Percentiles rank a stretch among this genome's conserved stretches.
These are phyloP conservation scores for Dacryopinax primogenitus DNA, from an alignment of 768 basidiomycete species.

Conservation along the genomic window DNA sequence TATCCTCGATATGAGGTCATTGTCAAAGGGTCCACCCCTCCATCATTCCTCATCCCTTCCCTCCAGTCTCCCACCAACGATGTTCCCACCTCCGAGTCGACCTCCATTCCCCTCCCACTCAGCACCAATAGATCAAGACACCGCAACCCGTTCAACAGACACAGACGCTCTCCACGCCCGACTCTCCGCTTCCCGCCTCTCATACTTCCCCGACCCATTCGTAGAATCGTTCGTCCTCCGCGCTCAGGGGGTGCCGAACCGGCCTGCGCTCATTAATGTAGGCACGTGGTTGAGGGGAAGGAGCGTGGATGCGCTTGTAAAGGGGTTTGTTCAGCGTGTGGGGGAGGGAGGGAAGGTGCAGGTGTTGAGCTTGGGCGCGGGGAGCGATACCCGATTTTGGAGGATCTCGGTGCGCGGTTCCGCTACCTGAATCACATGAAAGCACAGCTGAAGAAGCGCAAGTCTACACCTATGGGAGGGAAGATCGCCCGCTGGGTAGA, in stretches of 20 bases:
- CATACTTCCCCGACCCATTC: conserved; percentile 72
- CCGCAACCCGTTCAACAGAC: conserved; percentile 52
- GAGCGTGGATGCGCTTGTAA: conserved; percentile 65
- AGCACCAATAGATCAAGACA: conserved; percentile 13
- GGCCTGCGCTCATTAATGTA: conserved; percentile 86
- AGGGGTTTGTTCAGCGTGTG: conserved; percentile 43
- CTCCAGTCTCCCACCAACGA: not conserved
- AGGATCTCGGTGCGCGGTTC: conserved; percentile 54
- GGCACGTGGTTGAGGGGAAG: conserved; percentile 80
- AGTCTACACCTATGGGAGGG: conserved; percentile 35
- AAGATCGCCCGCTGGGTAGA: conserved; percentile 59
- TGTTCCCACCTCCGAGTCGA: conserved; percentile 12
- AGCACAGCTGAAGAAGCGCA: not conserved
- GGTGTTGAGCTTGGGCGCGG: conserved; percentile 88
- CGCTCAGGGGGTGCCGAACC: conserved; percentile 41
- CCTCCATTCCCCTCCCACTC: conserved; percentile 15
- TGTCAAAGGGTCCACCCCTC: too few relatives aligned
- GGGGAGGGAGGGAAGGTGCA: conserved; percentile 46
- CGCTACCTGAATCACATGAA: not conserved
- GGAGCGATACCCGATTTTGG: conserved; percentile 95
- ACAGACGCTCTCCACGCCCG: conserved; percentile 72
- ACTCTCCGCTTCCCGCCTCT: conserved; percentile 66
- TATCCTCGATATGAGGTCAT: too few relatives aligned
- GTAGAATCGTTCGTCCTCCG: conserved; percentile 54
- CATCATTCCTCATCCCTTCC: not conserved